Evolutionary conservation across 768 basidiomycete species (phyloP).

Genomic region (Kwoniella dejecticola): DNA sequence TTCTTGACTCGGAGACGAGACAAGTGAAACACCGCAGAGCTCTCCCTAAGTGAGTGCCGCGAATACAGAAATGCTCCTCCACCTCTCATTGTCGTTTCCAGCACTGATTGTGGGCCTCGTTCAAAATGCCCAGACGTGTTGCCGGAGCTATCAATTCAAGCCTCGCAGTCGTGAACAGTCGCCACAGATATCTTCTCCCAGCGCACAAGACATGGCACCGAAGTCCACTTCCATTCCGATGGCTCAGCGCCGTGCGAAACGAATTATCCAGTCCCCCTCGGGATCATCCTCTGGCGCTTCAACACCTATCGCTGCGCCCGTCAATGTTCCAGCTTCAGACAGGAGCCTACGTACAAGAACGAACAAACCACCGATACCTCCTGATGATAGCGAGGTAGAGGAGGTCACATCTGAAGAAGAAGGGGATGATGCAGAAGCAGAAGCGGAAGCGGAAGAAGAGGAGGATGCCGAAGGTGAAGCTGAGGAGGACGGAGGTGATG

Average conservation of each 20-base stretch:
- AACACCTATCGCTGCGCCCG: conserved; percentile 1
- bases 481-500: conserved; percentile 10
- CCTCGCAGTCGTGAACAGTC: too few species aligned
- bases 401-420: conserved; percentile 21
- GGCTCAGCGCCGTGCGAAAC: conserved; percentile 26
- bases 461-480: conserved; percentile 15
- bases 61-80: too few species aligned
- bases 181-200: too few species aligned
- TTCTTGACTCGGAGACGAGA: too few species aligned
- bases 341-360: background rate
- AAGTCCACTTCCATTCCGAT: conserved; percentile 6
- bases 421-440: conserved; percentile 19
- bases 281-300: conserved; percentile 16
- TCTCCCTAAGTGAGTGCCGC: too few species aligned
- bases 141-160: too few species aligned
- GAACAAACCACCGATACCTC: conserved; percentile 1
- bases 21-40: too few species aligned
- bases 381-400: conserved; percentile 18
- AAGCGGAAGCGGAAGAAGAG: conserved; percentile 26
- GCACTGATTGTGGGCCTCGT: too few species aligned
- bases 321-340: background rate
- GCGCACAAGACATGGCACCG: too few species aligned
- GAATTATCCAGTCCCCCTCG: conserved; percentile 34
- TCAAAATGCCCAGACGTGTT: too few species aligned
- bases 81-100: too few species aligned